A percentile compares a stretch with the other conserved stretches of the same genome.
Evolutionary conservation across 768 basidiomycete genomes (phyloP).

Genomic region (Amanita molliuscula): DNA sequence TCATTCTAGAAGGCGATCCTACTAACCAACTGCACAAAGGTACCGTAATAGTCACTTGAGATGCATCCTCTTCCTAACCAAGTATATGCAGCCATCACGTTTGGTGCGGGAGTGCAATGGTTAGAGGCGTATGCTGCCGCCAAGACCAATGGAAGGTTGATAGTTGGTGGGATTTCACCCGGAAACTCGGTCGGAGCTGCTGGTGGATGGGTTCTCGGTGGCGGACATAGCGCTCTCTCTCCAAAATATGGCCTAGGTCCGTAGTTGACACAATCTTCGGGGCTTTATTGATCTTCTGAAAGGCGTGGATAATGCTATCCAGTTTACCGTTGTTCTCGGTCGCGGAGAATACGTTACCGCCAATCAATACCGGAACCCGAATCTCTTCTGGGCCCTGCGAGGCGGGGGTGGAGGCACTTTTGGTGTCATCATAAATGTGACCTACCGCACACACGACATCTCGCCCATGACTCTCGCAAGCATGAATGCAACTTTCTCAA

Average conservation of each 20-base stretch:
- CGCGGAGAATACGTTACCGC: constrained; percentile 26
- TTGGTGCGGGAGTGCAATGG: constrained; percentile 38
- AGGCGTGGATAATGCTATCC: constrained; percentile 38
- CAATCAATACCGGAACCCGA: constrained; percentile 28
- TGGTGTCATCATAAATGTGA: constrained; percentile 36
- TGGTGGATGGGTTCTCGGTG: constrained; percentile 40
- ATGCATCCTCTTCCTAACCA: not conserved
- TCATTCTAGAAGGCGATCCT: not conserved
- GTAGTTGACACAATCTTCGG: not conserved
- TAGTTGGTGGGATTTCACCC: constrained; percentile 34
- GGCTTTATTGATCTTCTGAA: not conserved
- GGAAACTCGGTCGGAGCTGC: constrained; percentile 34
- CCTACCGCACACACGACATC: constrained; percentile 31
- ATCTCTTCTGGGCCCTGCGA: constrained; percentile 24
- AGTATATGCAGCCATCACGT: constrained; percentile 15
- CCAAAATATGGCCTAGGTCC: not conserved
- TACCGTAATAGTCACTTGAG: not conserved
- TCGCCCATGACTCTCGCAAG: constrained; percentile 9
- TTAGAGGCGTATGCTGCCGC: constrained; percentile 29
- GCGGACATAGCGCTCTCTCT: constrained; percentile 16
- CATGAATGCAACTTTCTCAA: constrained; percentile 12
- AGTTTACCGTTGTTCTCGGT: constrained; percentile 34
- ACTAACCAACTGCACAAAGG: not conserved
- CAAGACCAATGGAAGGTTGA: constrained; percentile 22
- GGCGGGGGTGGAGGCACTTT: constrained; percentile 38